Conservation (phyloP, 73 alveolate genomes). For the Paraurostyla sp. region DNA sequence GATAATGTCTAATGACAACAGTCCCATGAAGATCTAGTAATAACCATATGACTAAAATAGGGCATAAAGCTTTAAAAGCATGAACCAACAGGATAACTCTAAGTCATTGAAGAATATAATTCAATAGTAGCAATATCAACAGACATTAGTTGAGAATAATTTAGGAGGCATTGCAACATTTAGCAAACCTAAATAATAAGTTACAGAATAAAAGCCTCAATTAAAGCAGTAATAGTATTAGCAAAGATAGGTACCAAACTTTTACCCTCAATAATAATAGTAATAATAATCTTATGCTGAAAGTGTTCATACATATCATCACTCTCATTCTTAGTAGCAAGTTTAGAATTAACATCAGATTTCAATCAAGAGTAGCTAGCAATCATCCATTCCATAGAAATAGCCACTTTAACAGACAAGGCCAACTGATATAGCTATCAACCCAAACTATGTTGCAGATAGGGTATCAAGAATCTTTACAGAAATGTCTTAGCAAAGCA, state of each 20-base stretch:
- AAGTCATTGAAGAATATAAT: background rate
- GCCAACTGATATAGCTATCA: conserved; percentile 34
- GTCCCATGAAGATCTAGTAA: background rate
- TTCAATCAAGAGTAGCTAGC: background rate
- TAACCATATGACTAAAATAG: background rate
- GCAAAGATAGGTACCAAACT: no score
- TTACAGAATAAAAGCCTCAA: no score
- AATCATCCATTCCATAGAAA: background rate
- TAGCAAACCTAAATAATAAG: conserved; percentile 30
- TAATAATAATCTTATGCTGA: background rate
- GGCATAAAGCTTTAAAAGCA: background rate
- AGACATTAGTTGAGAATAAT: background rate
- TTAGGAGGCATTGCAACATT: conserved; percentile 46
- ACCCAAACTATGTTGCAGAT: conserved; percentile 53
- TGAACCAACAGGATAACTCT: background rate
- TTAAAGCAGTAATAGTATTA: no score
- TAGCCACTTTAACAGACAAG: no score
- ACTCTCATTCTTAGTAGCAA: background rate
- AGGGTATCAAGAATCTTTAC: conserved; percentile 1
- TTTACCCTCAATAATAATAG: no score
- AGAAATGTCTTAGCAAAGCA: conserved; percentile 20
- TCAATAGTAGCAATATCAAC: background rate
- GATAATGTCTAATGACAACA: background rate
- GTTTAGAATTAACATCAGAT: no score
- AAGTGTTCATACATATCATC: background rate